These are phyloP conservation scores for Ustilago trichophora DNA, from an alignment of 1,284 basidiomycete species.

Conservation along the genomic window DNA sequence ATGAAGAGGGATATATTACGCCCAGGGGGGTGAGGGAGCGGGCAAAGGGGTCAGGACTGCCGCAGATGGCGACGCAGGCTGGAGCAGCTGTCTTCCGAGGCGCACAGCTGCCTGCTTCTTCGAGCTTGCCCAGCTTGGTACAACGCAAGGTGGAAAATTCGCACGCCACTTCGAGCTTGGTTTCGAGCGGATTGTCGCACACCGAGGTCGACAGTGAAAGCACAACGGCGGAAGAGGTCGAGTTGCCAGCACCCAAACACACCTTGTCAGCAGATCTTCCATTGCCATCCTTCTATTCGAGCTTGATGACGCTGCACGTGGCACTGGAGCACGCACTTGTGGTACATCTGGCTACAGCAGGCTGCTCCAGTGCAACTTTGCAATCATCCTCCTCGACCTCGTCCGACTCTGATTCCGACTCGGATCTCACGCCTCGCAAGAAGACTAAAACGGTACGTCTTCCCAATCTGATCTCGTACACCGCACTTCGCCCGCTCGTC, in stretches of 20 bases:
- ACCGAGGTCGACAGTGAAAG: constrained; percentile 5
- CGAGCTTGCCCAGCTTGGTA: constrained; percentile 8
- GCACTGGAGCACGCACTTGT: constrained; percentile 61
- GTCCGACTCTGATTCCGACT: constrained; percentile 9
- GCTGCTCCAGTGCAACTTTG: constrained; percentile 41
- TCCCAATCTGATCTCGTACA: constrained; percentile 56
- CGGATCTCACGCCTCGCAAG: constrained; percentile 1
- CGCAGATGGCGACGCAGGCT: constrained; percentile 36
- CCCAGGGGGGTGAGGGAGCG: constrained; percentile 38
- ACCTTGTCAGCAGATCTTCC: constrained; percentile 35
- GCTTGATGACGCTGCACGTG: constrained; percentile 47
- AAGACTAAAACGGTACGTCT: constrained; percentile 40
- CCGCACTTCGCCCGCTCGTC: constrained; percentile 54
- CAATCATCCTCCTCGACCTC: constrained; percentile 18
- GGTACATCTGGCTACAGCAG: constrained; percentile 60
- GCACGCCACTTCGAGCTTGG: neutral
- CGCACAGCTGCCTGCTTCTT: constrained; percentile 10
- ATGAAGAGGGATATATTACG: constrained; percentile 39
- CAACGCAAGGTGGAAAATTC: neutral
- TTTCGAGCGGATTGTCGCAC: constrained; percentile 1
- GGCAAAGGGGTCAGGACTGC: constrained; percentile 21
- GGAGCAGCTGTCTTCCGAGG: constrained; percentile 39
- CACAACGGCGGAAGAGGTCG: neutral
- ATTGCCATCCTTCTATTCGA: constrained; percentile 47
- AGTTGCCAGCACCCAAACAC: constrained; percentile 19